phyloP scores from a whole-genome alignment of 345 rosid species.

The Boechera stricta region DNA sequence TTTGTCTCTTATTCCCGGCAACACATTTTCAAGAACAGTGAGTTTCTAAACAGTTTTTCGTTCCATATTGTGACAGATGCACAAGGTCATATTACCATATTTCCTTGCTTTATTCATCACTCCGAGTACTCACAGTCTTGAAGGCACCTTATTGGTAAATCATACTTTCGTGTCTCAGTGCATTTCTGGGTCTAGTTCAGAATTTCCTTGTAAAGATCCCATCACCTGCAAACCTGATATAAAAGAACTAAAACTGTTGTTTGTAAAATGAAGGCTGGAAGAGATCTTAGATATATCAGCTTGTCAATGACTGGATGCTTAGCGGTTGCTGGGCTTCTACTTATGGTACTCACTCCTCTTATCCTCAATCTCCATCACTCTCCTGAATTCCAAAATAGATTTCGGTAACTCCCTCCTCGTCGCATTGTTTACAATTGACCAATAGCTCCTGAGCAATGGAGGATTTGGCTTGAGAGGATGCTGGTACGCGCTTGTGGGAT shows the following conservation, averaged over 20 bases:
- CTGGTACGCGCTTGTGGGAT: constrained; percentile 72
- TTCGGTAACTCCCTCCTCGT: constrained; percentile 9
- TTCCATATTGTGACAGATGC: constrained; percentile 68
- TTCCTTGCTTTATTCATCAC: constrained; percentile 69
- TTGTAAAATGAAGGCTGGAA: constrained; percentile 65
- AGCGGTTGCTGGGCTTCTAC: constrained; percentile 54
- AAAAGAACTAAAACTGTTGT: constrained; percentile 18
- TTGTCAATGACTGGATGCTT: constrained; percentile 75
- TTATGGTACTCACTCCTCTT: constrained; percentile 55
- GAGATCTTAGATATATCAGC: constrained; percentile 79
- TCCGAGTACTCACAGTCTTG: constrained; percentile 77
- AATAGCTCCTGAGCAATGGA: constrained; percentile 59
- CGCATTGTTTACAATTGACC: constrained; percentile 19
- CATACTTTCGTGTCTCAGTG: constrained; percentile 5
- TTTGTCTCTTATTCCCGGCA: constrained; percentile 14
- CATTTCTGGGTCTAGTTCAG: not conserved
- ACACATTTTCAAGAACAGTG: not conserved
- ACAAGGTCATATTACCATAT: constrained; percentile 71
- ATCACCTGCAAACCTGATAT: constrained; percentile 12
- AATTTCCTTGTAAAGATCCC: not conserved
- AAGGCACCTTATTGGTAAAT: constrained; percentile 85
- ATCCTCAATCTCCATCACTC: not conserved
- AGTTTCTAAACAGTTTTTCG: constrained; percentile 16
- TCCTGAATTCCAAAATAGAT: constrained; percentile 2
- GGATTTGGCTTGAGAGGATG: constrained; percentile 75